phyloP scores from a whole-genome alignment of 257 asterid genomes.

The Jacaranda mimosifolia region DNA sequence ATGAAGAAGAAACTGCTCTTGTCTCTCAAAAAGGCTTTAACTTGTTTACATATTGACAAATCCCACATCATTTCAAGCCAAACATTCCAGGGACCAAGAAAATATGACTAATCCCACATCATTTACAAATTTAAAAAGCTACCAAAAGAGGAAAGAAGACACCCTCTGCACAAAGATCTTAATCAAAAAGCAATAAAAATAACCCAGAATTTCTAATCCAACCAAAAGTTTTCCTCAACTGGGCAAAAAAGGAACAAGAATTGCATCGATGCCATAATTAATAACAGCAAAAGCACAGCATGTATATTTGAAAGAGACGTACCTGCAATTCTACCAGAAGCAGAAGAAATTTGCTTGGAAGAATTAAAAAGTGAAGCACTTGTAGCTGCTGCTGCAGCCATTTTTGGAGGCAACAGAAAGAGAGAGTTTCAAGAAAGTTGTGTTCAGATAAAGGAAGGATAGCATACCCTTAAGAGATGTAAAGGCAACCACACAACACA shows the following conservation, averaged over 20 bases:
- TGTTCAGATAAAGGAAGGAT: constrained; percentile 38
- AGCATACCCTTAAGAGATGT: constrained; percentile 34
- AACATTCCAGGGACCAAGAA: background rate
- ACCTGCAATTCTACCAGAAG: constrained; percentile 34
- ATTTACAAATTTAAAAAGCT: background rate
- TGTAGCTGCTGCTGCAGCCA: constrained; percentile 56
- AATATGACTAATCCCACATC: background rate
- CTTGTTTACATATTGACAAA: background rate
- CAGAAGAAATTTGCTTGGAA: constrained; percentile 58
- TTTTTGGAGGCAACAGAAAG: constrained; percentile 31
- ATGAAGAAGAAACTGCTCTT: background rate
- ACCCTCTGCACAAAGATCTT: background rate
- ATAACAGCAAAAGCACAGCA: constrained; percentile 30
- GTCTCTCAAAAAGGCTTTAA: background rate
- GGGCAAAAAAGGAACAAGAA: background rate
- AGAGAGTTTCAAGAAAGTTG: background rate
- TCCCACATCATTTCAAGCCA: background rate
- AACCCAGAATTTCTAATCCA: constrained; percentile 5
- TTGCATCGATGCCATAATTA: background rate
- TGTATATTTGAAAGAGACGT: constrained; percentile 32
- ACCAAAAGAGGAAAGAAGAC: background rate
- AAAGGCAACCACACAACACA: constrained; percentile 50
- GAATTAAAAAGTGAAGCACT: constrained; percentile 59
- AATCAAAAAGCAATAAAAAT: background rate
- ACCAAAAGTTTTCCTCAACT: constrained; percentile 1